These are phyloP conservation scores for Cydonia oblonga DNA, from an alignment of 331 rosid genomes.

Conservation along the genomic window DNA sequence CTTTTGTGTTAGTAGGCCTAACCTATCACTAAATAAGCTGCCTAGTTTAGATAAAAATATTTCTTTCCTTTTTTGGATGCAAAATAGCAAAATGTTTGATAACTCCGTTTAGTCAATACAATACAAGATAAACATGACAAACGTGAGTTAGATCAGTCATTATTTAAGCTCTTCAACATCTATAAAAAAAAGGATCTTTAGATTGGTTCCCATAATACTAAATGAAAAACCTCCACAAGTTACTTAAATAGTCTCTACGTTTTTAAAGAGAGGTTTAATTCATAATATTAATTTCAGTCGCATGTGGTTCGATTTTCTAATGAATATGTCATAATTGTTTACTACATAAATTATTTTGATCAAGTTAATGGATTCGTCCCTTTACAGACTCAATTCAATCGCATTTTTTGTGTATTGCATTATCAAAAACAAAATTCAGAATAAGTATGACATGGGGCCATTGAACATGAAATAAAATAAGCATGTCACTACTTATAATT, in stretches of 20 bases:
- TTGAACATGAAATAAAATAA: not conserved
- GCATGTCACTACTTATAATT: not conserved
- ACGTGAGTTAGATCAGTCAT: not conserved
- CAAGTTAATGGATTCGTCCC: too few species aligned
- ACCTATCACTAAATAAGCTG: not conserved
- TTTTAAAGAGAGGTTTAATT: not conserved
- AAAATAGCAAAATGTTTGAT: not conserved
- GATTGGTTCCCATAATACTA: not conserved
- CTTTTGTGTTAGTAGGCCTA: not conserved
- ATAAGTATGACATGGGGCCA: not conserved
- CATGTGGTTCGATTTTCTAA: too few species aligned
- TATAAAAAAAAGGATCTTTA: too few species aligned
- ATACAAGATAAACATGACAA: not conserved
- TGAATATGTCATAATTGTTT: too few species aligned
- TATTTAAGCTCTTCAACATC: not conserved
- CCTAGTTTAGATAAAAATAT: not conserved
- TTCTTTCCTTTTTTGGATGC: not conserved
- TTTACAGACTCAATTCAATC: too few species aligned
- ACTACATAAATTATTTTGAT: too few species aligned
- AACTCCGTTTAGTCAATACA: not conserved
- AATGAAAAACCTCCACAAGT: not conserved
- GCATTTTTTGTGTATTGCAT: too few species aligned
- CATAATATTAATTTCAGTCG: not conserved
- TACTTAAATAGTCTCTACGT: not conserved
- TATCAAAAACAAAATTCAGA: too few species aligned